Evolutionary conservation across 495 filamentous ascomycete species (phyloP).

Genomic region (Penicillium canariense): DNA sequence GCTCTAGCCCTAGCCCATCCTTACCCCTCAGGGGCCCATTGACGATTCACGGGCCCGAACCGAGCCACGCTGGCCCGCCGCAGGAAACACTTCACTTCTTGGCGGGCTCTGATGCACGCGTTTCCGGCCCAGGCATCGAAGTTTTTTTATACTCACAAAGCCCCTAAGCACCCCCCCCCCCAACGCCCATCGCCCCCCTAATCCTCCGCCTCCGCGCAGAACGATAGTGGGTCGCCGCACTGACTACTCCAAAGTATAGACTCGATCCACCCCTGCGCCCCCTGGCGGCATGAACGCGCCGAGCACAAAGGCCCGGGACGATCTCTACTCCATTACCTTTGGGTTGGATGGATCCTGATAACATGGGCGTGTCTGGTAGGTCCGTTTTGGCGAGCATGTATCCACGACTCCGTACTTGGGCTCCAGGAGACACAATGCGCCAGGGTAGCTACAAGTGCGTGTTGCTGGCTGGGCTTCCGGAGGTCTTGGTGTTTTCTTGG

Average conservation of each 20-base stretch:
- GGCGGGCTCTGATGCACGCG: conserved; percentile 14
- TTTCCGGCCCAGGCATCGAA: conserved; percentile 22
- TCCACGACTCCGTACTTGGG: background rate
- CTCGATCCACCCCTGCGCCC: conserved; percentile 1
- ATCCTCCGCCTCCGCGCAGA: background rate
- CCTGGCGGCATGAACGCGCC: conserved; percentile 7
- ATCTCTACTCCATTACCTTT: conserved; percentile 18
- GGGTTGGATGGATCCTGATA: conserved; percentile 20
- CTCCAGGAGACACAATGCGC: background rate
- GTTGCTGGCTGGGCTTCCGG: background rate
- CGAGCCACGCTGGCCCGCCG: background rate
- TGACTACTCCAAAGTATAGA: background rate
- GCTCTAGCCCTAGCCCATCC: no score
- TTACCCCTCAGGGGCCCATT: background rate
- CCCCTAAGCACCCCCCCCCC: background rate
- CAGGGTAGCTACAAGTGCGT: background rate
- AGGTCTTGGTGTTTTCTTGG: conserved; percentile 8
- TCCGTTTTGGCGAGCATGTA: conserved; percentile 1
- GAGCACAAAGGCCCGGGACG: conserved; percentile 11
- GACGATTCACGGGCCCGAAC: background rate
- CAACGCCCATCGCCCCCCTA: conserved; percentile 2
- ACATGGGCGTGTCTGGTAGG: conserved; percentile 20
- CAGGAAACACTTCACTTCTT: conserved; percentile 8
- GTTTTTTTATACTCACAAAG: conserved; percentile 14
- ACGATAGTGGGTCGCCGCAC: background rate